A percentile compares a stretch with the other conserved stretches of the same genome.
phyloP scores from a whole-genome alignment of 768 basidiomycete genomes.

The Psilocybe azurescens region DNA sequence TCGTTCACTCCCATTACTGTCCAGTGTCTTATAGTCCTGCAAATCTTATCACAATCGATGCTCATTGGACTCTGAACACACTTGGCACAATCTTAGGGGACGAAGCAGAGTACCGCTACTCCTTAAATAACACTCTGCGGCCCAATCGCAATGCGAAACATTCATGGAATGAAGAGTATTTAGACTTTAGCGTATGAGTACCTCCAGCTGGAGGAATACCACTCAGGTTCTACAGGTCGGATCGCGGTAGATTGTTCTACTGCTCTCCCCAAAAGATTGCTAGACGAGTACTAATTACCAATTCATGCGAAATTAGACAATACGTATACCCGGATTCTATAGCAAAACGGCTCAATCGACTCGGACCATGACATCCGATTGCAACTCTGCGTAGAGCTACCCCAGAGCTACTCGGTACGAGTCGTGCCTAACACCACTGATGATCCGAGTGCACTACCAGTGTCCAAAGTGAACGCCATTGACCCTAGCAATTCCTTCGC shows the following conservation, averaged over 20 bases:
- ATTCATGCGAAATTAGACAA: slow-evolving; percentile 6
- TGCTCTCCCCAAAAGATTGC: not conserved
- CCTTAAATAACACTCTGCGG: not conserved
- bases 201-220: slow-evolving; percentile 3
- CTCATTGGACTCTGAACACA: not conserved
- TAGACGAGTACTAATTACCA: not conserved
- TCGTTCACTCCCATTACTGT: not conserved
- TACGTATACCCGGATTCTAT: slow-evolving; percentile 12
- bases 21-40: not conserved
- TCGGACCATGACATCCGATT: slow-evolving; percentile 8
- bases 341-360: slow-evolving; percentile 6
- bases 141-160: not conserved
- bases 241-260: slow-evolving; percentile 1
- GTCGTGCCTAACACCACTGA: slow-evolving; percentile 8
- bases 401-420: slow-evolving; percentile 3
- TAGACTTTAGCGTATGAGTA: not conserved
- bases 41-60: not conserved
- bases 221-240: not conserved
- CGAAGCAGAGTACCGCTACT: not conserved
- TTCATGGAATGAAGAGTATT: not conserved
- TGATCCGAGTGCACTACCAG: slow-evolving; percentile 1
- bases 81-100: no score
- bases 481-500: no score
- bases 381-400: slow-evolving; percentile 5
- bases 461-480: slow-evolving; percentile 25